phyloP scores from a whole-genome alignment of 495 filamentous ascomycete species.

The Penicillium angulare region DNA sequence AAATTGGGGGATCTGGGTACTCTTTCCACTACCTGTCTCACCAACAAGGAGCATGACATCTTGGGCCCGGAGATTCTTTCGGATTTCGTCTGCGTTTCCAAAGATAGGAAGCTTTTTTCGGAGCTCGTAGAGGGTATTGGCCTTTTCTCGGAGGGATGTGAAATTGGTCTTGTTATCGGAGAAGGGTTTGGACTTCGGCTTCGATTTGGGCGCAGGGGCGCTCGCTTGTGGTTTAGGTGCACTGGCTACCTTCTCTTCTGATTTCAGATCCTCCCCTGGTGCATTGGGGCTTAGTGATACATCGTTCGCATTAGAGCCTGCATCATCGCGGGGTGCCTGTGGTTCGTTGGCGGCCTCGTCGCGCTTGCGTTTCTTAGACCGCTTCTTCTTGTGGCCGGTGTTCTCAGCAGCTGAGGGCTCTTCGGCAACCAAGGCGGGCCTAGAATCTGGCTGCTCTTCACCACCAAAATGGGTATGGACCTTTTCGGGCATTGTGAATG shows the following conservation, averaged over 20 bases:
- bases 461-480: constrained; percentile 23
- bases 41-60: constrained; percentile 85
- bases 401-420: constrained; percentile 15
- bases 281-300: not conserved
- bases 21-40: constrained; percentile 95
- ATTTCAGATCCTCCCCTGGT: not conserved
- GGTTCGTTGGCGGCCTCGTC: constrained; percentile 23
- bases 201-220: constrained; percentile 3
- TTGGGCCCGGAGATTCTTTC: constrained; percentile 58
- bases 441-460: constrained; percentile 12
- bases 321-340: constrained; percentile 2
- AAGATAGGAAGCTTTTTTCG: constrained; percentile 79
- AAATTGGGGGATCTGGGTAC: constrained; percentile 94
- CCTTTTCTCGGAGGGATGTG: constrained; percentile 42
- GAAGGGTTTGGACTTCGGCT: constrained; percentile 13
- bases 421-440: not conserved
- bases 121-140: constrained; percentile 46
- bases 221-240: not conserved
- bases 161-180: constrained; percentile 28
- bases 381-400: constrained; percentile 24
- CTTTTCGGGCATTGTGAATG: constrained; percentile 50
- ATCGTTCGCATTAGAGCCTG: not conserved
- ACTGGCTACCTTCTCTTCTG: not conserved
- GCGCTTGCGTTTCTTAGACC: constrained; percentile 47
- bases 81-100: constrained; percentile 67